Evolutionary conservation across 164 flowering plant genomes (phyloP).

Genomic region (Vitis vinifera): ASM3070453v1 NC_081811.1:2964501-2965000

Average conservation of each 20-base stretch:
- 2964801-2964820: not conserved
- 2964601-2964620: constrained; percentile 1
- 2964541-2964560: constrained; percentile 44
- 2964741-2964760: constrained; percentile 3
- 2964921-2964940: too few relatives aligned
- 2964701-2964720: constrained; percentile 15
- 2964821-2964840: too few relatives aligned
- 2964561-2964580: constrained; percentile 6
- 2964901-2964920: too few relatives aligned
- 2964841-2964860: too few relatives aligned
- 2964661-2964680: too few relatives aligned
- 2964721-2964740: constrained; percentile 21
- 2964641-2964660: too few relatives aligned
- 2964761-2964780: not conserved
- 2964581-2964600: not conserved
- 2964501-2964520: constrained; percentile 25
- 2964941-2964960: too few relatives aligned
- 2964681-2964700: constrained; percentile 1
- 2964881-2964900: too few relatives aligned
- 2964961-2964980: too few relatives aligned
- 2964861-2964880: too few relatives aligned
- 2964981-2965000: too few relatives aligned
- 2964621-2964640: not conserved
- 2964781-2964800: not conserved
- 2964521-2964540: constrained; percentile 32